Base-by-base conservation (phyloP, 805 yeast genomes). In the Saccharomycopsis guyanensis region DNA sequence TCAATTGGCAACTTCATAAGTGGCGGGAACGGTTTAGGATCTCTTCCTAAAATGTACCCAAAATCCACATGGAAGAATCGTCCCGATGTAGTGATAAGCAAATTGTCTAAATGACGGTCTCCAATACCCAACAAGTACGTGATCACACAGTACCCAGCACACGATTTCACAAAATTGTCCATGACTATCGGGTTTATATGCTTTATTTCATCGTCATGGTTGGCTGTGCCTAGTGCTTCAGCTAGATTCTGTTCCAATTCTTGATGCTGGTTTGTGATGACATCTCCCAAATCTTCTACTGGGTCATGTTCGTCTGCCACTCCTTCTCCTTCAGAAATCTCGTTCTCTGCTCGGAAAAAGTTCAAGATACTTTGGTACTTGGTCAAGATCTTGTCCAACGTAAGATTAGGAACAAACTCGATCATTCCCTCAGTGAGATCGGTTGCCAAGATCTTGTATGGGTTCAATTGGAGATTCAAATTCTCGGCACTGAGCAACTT, bases 11-110 rank as follows among this genome's bases (percentile, higher is more conserved):
- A 68, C 59, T 93, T 93, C 97, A 93, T 93, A 66, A 91, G 71
- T 1, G 99, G 99, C 12, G 99, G 97, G 65, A 93, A 93, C 12
- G 97, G 97, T 61, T 93, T 93, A 2, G 99, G 99, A 62, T 93
- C 99, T 44, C 89, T 81, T 0, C 99, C 99, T 45, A 93, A 67
- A 42, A 93, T 91, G 58, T 93, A 93, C 1, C 99, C 99, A 63
- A 86, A 93, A 64, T 93, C 99, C 1, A 96, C 97, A 64, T 93
- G 99, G 76, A 95, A 91, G 60, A 93, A 93, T 56, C 80, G 86
- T 1, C 94, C 82, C 73, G 91, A 83, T 52, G 80, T 87, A 43
- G 80, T 84, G 33, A 86, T 72, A 38, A 93, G 69, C 53, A 93
- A 66, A 58, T 93, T 93, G 59, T 93, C 99, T 53, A 93, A 69